Evolutionary conservation across 345 rosid species (phyloP).

Genomic region (Hirschfeldia incana): DNA sequence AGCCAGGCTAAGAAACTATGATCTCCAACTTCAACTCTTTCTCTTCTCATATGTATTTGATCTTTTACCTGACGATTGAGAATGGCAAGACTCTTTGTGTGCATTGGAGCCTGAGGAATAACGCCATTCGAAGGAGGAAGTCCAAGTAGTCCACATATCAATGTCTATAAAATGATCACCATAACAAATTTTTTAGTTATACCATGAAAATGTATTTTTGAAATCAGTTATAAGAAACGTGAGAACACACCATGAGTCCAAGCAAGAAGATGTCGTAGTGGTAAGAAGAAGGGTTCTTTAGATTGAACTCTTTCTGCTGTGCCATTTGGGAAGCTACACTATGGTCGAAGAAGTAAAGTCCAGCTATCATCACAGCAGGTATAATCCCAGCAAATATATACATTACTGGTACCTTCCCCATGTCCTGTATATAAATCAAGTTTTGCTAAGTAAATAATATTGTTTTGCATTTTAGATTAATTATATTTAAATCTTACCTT

Average conservation of each 20-base stretch:
- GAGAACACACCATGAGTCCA: slow-evolving; percentile 55
- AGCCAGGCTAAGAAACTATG: neutral
- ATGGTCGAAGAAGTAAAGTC: slow-evolving; percentile 86
- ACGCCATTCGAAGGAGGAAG: slow-evolving; percentile 94
- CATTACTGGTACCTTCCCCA: slow-evolving; percentile 65
- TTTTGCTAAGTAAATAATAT: neutral
- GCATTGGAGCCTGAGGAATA: slow-evolving; percentile 92
- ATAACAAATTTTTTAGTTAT: slow-evolving; percentile 3
- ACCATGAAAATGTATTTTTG: neutral
- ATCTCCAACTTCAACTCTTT: neutral
- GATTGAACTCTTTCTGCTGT: slow-evolving; percentile 79
- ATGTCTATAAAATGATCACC: slow-evolving; percentile 52
- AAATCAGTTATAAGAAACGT: neutral
- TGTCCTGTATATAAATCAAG: slow-evolving; percentile 54
- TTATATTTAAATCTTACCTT: slow-evolving; percentile 41
- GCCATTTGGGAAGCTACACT: slow-evolving; percentile 91
- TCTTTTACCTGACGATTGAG: slow-evolving; percentile 62
- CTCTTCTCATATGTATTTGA: neutral
- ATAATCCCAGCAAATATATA: slow-evolving; percentile 71
- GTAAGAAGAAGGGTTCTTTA: slow-evolving; percentile 77
- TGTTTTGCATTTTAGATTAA: no score
- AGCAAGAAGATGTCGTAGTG: slow-evolving; percentile 78
- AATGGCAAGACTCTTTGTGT: slow-evolving; percentile 82
- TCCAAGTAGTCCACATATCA: slow-evolving; percentile 81
- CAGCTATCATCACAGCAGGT: slow-evolving; percentile 89